These are phyloP conservation scores for Cairneyella variabilis DNA, from an alignment of 495 filamentous ascomycete species.

Conservation along the genomic window DNA sequence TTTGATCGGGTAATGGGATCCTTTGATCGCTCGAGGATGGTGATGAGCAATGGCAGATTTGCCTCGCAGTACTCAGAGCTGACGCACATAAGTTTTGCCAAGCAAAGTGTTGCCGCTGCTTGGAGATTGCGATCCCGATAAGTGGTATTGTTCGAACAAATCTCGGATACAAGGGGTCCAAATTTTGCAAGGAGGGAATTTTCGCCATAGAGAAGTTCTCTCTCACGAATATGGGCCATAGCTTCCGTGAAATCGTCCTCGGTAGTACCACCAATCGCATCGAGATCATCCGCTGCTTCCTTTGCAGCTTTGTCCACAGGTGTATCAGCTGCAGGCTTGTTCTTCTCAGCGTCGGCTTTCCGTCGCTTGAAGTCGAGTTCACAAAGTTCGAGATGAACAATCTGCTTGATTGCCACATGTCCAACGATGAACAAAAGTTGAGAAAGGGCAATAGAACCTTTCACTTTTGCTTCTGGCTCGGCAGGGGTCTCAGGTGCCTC, in stretches of 20 bases:
- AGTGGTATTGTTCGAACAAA: conserved; percentile 87
- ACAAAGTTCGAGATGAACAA: conserved; percentile 97
- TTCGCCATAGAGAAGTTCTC: conserved; percentile 85
- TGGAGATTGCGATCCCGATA: conserved; percentile 87
- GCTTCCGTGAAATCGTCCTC: conserved; percentile 99
- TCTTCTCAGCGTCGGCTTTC: conserved; percentile 93
- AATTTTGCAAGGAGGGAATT: conserved; percentile 84
- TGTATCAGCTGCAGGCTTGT: conserved; percentile 36
- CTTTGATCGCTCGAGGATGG: conserved; percentile 89
- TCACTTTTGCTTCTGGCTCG: conserved; percentile 40
- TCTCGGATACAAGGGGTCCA: conserved; percentile 84
- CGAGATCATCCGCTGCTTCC: conserved; percentile 77
- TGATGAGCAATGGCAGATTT: conserved; percentile 91
- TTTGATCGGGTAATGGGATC: conserved; percentile 91
- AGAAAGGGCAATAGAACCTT: conserved; percentile 70
- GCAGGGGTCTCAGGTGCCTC: conserved; percentile 26
- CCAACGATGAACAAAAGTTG: conserved; percentile 95
- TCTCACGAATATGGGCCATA: conserved; percentile 89
- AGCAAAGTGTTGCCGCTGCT: conserved; percentile 89
- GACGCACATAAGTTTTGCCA: conserved; percentile 98
- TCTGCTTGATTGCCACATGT: conserved; percentile 97
- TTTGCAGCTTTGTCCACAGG: conserved; percentile 50
- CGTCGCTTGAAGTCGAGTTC: conserved; percentile 96
- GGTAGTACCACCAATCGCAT: conserved; percentile 93
- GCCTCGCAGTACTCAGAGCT: conserved; percentile 91